These are phyloP conservation scores for Dipteronia sinensis DNA, from an alignment of 345 rosid species.

Conservation along the genomic window DNA sequence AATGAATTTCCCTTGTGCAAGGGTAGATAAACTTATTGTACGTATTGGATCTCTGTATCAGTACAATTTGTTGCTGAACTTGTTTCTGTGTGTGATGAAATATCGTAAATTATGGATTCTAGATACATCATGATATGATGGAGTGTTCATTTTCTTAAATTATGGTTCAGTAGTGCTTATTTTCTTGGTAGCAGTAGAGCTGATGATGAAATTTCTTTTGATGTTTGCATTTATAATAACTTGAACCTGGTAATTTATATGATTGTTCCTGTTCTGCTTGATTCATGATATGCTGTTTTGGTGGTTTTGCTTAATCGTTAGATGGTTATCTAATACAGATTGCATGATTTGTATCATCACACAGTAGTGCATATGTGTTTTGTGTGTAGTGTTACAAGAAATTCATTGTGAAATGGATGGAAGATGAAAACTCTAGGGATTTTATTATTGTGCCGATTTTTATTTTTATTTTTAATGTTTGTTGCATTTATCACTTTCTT, in stretches of 20 bases:
- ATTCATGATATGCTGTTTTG: background rate
- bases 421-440: background rate
- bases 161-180: background rate
- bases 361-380: background rate
- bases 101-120: constrained; percentile 1
- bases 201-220: background rate
- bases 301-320: constrained; percentile 1
- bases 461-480: too few species aligned
- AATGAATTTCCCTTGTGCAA: background rate
- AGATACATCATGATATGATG: background rate
- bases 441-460: background rate
- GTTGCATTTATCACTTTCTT: background rate
- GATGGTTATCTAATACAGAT: background rate
- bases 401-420: background rate
- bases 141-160: background rate
- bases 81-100: constrained; percentile 6
- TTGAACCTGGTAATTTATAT: background rate
- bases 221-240: background rate
- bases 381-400: background rate
- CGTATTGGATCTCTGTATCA: background rate
- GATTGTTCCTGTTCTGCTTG: background rate
- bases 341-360: background rate
- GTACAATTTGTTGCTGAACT: background rate
- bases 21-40: constrained; percentile 12
- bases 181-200: background rate